Conservation (phyloP, 2,329 filamentous ascomycete species). For the Talaromyces amestolkiae region DNA sequence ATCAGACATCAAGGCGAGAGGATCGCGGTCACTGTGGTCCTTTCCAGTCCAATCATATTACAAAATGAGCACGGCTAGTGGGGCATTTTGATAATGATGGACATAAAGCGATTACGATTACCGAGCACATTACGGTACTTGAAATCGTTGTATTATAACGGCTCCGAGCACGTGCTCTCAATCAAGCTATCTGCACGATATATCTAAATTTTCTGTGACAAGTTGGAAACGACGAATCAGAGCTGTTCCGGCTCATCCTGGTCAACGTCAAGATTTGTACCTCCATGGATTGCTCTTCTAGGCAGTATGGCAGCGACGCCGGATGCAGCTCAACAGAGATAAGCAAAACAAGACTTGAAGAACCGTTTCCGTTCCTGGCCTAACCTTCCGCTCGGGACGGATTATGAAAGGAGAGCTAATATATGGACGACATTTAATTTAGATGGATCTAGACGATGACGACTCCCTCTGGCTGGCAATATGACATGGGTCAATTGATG, state of each 20-base stretch:
- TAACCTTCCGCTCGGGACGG: background rate
- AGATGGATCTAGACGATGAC: background rate
- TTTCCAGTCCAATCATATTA: background rate
- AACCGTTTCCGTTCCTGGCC: conserved; percentile 3
- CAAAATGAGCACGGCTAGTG: background rate
- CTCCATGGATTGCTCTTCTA: background rate
- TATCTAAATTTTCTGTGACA: background rate
- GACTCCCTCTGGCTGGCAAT: background rate
- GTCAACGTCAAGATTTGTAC: background rate
- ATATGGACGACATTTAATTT: too few relatives aligned
- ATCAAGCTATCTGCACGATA: background rate
- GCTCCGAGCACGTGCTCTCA: background rate
- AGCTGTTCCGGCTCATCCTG: background rate
- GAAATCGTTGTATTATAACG: background rate
- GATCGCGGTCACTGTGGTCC: background rate
- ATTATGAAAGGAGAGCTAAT: background rate
- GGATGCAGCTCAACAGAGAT: background rate
- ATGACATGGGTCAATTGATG: background rate
- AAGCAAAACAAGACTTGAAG: background rate
- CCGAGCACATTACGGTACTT: background rate
- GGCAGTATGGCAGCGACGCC: background rate
- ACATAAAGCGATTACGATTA: background rate
- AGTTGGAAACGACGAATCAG: background rate
- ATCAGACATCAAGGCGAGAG: background rate
- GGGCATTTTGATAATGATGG: conserved; percentile 4